A percentile compares a stretch with the other conserved stretches of the same genome.
phyloP scores from a whole-genome alignment of 2,329 filamentous ascomycete species.

The Pleomassaria siparia region DNA sequence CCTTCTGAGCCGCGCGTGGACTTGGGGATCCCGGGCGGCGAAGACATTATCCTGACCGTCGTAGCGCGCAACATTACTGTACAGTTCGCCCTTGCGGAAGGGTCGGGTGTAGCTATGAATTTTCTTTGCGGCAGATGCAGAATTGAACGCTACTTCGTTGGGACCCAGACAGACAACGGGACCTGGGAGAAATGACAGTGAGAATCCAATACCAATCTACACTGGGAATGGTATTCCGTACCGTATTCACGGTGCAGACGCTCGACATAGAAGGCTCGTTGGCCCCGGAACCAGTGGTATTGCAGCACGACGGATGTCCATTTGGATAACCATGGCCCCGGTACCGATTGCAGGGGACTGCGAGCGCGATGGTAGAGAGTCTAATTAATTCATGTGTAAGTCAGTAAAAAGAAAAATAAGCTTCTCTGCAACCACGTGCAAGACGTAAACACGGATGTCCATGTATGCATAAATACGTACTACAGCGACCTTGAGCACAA shows the following conservation, averaged over 20 bases:
- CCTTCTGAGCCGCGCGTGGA: slow-evolving; percentile 9
- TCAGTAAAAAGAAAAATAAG: too few relatives aligned
- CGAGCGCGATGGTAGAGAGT: slow-evolving; percentile 5
- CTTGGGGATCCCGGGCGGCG: background rate
- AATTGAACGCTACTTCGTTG: slow-evolving; percentile 12
- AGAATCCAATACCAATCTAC: background rate
- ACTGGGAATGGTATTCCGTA: background rate
- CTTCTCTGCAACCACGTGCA: too few relatives aligned
- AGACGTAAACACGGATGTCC: too few relatives aligned
- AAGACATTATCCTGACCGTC: slow-evolving; percentile 1
- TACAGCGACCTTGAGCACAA: background rate
- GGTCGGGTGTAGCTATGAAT: slow-evolving; percentile 10
- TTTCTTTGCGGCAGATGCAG: slow-evolving; percentile 5
- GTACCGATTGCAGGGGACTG: slow-evolving; percentile 5
- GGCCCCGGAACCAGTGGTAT: slow-evolving; percentile 9
- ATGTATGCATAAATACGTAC: too few relatives aligned
- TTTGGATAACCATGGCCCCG: slow-evolving; percentile 14
- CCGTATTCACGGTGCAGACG: slow-evolving; percentile 14
- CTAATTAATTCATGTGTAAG: too few relatives aligned
- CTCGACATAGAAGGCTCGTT: slow-evolving; percentile 11
- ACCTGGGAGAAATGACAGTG: background rate
- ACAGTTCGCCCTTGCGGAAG: slow-evolving; percentile 9
- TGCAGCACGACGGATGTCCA: slow-evolving; percentile 5
- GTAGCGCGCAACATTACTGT: background rate
- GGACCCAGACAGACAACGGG: slow-evolving; percentile 11